Base-by-base conservation (phyloP, 768 basidiomycete species). In the Leccinum longicurvipes region DNA sequence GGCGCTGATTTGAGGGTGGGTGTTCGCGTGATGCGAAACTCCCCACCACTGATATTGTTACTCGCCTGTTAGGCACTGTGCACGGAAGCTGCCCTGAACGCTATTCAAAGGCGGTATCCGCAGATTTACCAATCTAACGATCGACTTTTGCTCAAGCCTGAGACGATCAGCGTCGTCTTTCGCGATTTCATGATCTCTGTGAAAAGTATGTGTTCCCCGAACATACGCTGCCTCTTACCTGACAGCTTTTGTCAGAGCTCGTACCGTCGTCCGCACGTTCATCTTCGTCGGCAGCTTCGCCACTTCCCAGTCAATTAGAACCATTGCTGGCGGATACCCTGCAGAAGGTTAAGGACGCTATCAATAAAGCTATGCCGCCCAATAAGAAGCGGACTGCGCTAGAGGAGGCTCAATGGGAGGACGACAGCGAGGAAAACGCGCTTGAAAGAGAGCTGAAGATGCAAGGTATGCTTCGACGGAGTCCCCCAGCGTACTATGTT, bases 181-280 rank as follows among this genome's bases (percentile, higher is more conserved):
- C 79, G 91, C 39, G 97, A 99, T 69, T 99, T 99, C 67, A 93
- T 98, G 93, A 89, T 96, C 64, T 92, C 96, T 2, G 84, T 97
- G 54, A 93, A 97, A 73, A 96, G 96, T 97, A 64, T 51, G 86
- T 27, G 10, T 21, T 32, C n/a, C 52, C 57, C 8, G 10, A 6
- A 1, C 17, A 19, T 19, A 24, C n/a, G 2, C 21, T 47, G 34
- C 42, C 21, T 47, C 47, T 45, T 3, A 46, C 27, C 34, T 60
- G n/a, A 68, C 24, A n/a, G 44, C 25, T 14, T 11, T 65, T 46
- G 42, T 42, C 52, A 98, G 96, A 94, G 69, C 79, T 98, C 27
- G 87, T 98, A 0, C 97, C 97, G 0, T 97, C 97, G 0, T 96
- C 96, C 10, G 93, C 94, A 2, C 81, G 97, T 42, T 93, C 97